Percentiles rank a stretch among this genome's conserved stretches.
Conservation (phyloP, 2,329 filamentous ascomycete species). For the Gyromitra esculenta region DNA sequence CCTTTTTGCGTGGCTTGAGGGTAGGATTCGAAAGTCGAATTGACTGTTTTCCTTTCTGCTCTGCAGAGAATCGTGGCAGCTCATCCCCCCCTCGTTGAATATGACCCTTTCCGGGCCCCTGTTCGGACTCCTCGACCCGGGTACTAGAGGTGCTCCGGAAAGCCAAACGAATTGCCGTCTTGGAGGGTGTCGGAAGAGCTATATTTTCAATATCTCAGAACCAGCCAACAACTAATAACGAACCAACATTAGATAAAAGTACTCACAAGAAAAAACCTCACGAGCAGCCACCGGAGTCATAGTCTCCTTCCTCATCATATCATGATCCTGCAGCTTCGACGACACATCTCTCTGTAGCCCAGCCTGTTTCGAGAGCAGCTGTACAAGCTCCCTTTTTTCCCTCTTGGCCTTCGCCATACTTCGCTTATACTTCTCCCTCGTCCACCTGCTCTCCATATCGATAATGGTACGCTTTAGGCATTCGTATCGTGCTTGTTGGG, state of each 20-base stretch:
- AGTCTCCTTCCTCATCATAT: not conserved
- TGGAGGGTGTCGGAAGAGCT: slow-evolving; percentile 15
- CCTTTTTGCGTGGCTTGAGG: not conserved
- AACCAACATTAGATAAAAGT: not conserved
- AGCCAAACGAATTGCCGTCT: not conserved
- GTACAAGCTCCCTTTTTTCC: not conserved
- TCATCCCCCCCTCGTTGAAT: not conserved
- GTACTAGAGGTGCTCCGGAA: not conserved
- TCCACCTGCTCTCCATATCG: slow-evolving; percentile 31
- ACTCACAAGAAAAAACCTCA: slow-evolving; percentile 7
- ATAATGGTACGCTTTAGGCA: slow-evolving; percentile 18
- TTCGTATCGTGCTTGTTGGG: slow-evolving; percentile 28
- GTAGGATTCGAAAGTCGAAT: not conserved
- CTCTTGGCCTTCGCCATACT: not conserved
- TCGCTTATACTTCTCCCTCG: slow-evolving; percentile 3
- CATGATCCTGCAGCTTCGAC: not conserved
- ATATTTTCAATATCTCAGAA: not conserved
- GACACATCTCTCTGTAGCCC: not conserved
- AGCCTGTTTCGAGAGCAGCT: not conserved
- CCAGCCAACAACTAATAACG: not conserved
- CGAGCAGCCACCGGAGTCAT: slow-evolving; percentile 8
- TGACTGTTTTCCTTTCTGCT: slow-evolving; percentile 4
- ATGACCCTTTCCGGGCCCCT: not conserved
- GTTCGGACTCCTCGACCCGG: not conserved
- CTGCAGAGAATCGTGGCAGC: not conserved